A percentile compares a stretch with the other conserved stretches of the same genome.
These are phyloP conservation scores for Fusarium guadeloupense DNA, from an alignment of 2,329 filamentous ascomycete species.

Conservation along the genomic window DNA sequence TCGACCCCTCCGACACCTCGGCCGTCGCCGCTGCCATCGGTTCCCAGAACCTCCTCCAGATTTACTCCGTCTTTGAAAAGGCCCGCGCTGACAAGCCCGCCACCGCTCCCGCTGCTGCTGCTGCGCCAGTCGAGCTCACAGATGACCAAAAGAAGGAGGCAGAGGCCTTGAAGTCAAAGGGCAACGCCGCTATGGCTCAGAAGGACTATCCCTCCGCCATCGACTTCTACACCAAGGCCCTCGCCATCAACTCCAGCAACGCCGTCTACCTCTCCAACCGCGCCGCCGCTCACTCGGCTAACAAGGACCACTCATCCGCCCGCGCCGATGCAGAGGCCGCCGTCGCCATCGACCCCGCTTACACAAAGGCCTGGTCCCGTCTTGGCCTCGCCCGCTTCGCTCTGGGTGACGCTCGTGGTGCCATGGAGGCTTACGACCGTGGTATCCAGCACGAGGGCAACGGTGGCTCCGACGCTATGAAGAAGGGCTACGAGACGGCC, in stretches of 20 bases:
- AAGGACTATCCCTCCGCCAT: slow-evolving; percentile 90
- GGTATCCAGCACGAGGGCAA: slow-evolving; percentile 95
- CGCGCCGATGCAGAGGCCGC: slow-evolving; percentile 90
- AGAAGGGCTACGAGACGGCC: slow-evolving; percentile 94
- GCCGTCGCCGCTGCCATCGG: slow-evolving; percentile 82
- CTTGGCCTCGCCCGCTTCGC: slow-evolving; percentile 92
- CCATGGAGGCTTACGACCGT: slow-evolving; percentile 92
- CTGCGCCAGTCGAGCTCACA: slow-evolving; percentile 48
- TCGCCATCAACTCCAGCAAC: slow-evolving; percentile 83
- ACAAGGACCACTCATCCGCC: slow-evolving; percentile 84
- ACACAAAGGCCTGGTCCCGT: slow-evolving; percentile 97
- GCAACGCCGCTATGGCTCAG: slow-evolving; percentile 93
- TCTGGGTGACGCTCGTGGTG: slow-evolving; percentile 86
- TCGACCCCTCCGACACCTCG: slow-evolving; percentile 81
- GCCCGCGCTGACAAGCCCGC: slow-evolving; percentile 63
- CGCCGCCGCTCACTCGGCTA: slow-evolving; percentile 89
- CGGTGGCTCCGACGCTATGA: slow-evolving; percentile 96
- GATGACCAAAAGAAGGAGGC: slow-evolving; percentile 79
- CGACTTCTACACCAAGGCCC: slow-evolving; percentile 86
- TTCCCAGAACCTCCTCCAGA: slow-evolving; percentile 85
- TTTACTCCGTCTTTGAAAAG: slow-evolving; percentile 97
- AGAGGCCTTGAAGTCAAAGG: slow-evolving; percentile 86
- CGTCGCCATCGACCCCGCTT: slow-evolving; percentile 85
- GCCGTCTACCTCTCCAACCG: slow-evolving; percentile 98
- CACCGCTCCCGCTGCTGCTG: slow-evolving; percentile 44